phyloP scores from a whole-genome alignment of 331 rosid genomes.

The Malus hybrid region DNA sequence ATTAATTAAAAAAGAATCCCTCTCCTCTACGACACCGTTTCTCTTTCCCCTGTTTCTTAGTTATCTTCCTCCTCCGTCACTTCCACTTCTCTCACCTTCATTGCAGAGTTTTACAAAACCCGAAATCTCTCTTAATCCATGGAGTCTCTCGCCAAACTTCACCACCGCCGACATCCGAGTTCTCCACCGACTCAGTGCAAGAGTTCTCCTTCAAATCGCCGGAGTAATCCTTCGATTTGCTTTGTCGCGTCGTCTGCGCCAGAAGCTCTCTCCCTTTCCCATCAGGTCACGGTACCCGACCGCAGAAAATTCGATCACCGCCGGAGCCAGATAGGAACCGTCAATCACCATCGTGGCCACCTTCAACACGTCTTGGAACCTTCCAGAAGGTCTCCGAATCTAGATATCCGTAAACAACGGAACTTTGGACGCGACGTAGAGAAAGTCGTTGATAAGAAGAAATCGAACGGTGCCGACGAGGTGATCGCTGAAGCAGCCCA shows the following conservation, averaged over 20 bases:
- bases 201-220: constrained; percentile 34
- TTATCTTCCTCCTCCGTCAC: no score
- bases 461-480: constrained; percentile 70
- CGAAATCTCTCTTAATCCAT: no score
- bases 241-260: constrained; percentile 17
- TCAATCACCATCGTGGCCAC: constrained; percentile 46
- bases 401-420: constrained; percentile 71
- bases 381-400: constrained; percentile 79
- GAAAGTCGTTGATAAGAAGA: constrained; percentile 61
- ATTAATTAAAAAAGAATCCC: no score
- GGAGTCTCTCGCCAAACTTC: no score
- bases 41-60: no score
- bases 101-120: no score
- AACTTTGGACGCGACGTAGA: constrained; percentile 6
- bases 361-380: constrained; percentile 69
- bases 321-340: constrained; percentile 33
- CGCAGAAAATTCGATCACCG: constrained; percentile 36
- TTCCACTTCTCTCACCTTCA: no score
- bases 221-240: constrained; percentile 10
- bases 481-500: constrained; percentile 47
- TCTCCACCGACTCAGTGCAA: constrained; percentile 24
- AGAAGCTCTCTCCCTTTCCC: constrained; percentile 47
- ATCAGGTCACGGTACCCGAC: constrained; percentile 62
- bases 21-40: no score
- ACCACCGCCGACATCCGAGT: constrained; percentile 17